A percentile compares a stretch with the other conserved stretches of the same genome.
Evolutionary conservation across 1,139 yeast species (phyloP).

Genomic region (Yamadazyma pseudoaaseri): DNA sequence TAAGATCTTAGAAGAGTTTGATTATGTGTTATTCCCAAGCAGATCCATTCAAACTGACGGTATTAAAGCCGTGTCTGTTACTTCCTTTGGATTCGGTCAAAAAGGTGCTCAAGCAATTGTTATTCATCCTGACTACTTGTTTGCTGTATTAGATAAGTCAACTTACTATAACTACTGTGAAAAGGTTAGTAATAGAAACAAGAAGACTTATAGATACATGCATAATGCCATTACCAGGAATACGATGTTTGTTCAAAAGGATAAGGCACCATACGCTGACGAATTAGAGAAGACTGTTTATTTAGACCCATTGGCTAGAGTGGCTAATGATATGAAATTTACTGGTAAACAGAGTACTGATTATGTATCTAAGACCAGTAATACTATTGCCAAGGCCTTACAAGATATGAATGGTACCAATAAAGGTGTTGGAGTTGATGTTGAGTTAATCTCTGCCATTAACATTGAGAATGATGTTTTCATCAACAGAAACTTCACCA

Average conservation of each 20-base stretch:
- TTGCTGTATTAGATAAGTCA: slow-evolving; percentile 70
- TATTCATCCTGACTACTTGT: slow-evolving; percentile 91
- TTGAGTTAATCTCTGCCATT: slow-evolving; percentile 79
- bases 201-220: slow-evolving; percentile 91
- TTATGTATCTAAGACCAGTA: slow-evolving; percentile 37
- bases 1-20: slow-evolving; percentile 73
- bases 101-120: slow-evolving; percentile 97
- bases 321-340: slow-evolving; percentile 49
- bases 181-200: slow-evolving; percentile 80
- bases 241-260: slow-evolving; percentile 90
- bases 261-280: slow-evolving; percentile 85
- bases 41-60: slow-evolving; percentile 94
- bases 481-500: slow-evolving; percentile 87
- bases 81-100: slow-evolving; percentile 99
- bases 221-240: slow-evolving; percentile 92
- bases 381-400: slow-evolving; percentile 50
- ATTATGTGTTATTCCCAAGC: slow-evolving; percentile 90
- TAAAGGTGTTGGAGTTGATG: slow-evolving; percentile 94
- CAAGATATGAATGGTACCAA: slow-evolving; percentile 47
- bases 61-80: slow-evolving; percentile 92
- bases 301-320: slow-evolving; percentile 95
- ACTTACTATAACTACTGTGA: slow-evolving; percentile 67
- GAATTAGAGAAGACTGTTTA: slow-evolving; percentile 87
- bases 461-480: slow-evolving; percentile 86
- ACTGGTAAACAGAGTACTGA: slow-evolving; percentile 34